Base-by-base conservation (phyloP, 176 grass and related monocot genomes). In the Triticum aestivum region DNA sequence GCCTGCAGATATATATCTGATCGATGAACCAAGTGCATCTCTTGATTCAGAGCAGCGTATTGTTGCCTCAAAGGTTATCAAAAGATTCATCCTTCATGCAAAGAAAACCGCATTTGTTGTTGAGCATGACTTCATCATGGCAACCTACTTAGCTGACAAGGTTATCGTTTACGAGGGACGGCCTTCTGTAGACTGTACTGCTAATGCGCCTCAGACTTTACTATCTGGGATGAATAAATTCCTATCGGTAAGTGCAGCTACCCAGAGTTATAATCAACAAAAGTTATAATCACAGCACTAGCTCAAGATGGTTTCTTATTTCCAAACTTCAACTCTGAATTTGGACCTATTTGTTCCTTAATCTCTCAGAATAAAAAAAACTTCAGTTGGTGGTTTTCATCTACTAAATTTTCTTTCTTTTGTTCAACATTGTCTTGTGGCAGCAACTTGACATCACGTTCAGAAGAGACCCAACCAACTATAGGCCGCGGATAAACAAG, bases 41-140 rank as follows among this genome's bases (percentile, higher is more conserved):
- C 92, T 97, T 63, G 94, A 97, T 90, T 97, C 94, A 9, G 94
- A 97, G 90, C 94, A 94, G 86, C 92, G 92, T 44, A 94, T 97
- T 82, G 81, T 97, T 58, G 92, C 90, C 7, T 91, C 94, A 26
- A 97, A 94, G 83, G 94, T 97, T 79, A 94, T 97, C 87, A 97
- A 97, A 84, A 97, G 94, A 87, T 97, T 97, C 61, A 97, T 97
- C 66, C 86, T 97, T 84, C 94, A 94, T 12, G 94, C 94, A 21
- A 97, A 97, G 88, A 97, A 94, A 88, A 97, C 94, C 52, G 94
- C 94, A 47, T 97, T 63, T 93, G 85, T 97, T 51, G 94, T 97
- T 12, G 94, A 97, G 86, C 94, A 97, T 83, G 94, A 97, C 89
- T 97, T 97, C 72, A 94, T 97, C 90, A 97, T 94, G 94, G 92